Conservation (phyloP, 2,329 filamentous ascomycete species). For the Penicillium sp. region DNA sequence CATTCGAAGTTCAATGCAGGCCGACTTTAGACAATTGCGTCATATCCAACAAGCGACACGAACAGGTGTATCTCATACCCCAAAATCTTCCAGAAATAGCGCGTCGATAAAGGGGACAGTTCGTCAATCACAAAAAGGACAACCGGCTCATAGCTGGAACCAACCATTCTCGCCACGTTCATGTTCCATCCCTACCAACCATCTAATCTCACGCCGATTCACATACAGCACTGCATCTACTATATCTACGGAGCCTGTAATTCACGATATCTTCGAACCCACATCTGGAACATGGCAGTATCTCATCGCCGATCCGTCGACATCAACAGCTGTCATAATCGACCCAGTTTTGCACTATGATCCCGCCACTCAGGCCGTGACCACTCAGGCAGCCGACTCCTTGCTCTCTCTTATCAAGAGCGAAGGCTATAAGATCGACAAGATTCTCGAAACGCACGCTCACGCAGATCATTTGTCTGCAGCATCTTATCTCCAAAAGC, state of each 20-base stretch:
- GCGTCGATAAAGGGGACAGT: not conserved
- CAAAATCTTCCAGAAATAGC: not conserved
- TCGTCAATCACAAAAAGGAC: not conserved
- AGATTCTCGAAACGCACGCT: slow-evolving; percentile 61
- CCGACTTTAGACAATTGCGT: not conserved
- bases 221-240: slow-evolving; percentile 12
- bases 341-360: slow-evolving; percentile 63
- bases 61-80: not conserved
- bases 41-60: not conserved
- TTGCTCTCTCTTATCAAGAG: slow-evolving; percentile 49
- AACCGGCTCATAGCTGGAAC: not conserved
- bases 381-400: slow-evolving; percentile 54
- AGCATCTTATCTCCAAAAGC: slow-evolving; percentile 56
- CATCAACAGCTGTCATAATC: slow-evolving; percentile 55
- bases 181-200: not conserved
- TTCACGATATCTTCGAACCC: slow-evolving; percentile 39
- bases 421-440: slow-evolving; percentile 50
- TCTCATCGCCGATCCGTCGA: slow-evolving; percentile 56
- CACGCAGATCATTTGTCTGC: slow-evolving; percentile 58
- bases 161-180: not conserved
- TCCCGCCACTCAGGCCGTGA: slow-evolving; percentile 44
- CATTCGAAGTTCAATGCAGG: not conserved
- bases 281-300: slow-evolving; percentile 62
- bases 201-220: not conserved
- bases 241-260: slow-evolving; percentile 17